A percentile compares a stretch with the other conserved stretches of the same genome.
phyloP scores from a whole-genome alignment of 805 yeast genomes.

The Metschnikowia gelsemii region DNA sequence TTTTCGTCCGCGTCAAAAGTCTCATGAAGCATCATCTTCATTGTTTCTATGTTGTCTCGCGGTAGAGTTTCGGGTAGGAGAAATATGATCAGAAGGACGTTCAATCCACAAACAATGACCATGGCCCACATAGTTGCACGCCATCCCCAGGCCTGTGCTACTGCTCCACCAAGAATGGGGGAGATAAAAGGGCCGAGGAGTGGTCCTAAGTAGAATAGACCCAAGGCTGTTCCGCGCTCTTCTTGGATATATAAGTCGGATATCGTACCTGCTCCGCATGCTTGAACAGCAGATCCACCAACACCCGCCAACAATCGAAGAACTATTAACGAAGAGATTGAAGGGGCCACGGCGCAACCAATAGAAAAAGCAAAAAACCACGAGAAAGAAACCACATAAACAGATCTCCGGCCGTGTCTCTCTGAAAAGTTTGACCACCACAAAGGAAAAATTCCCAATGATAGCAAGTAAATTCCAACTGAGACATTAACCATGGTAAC shows the following conservation, averaged over 20 bases:
- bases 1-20: constrained; percentile 7
- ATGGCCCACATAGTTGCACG: constrained; percentile 86
- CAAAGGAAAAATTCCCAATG: constrained; percentile 76
- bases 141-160: constrained; percentile 77
- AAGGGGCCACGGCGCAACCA: constrained; percentile 67
- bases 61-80: constrained; percentile 80
- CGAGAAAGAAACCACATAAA: constrained; percentile 66
- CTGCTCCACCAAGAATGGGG: constrained; percentile 76
- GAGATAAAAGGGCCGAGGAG: constrained; percentile 77
- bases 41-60: constrained; percentile 54
- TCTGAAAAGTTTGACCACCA: constrained; percentile 90
- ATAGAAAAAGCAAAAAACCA: constrained; percentile 65
- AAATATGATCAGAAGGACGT: constrained; percentile 49
- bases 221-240: constrained; percentile 77
- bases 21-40: constrained; percentile 10
- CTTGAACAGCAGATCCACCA: constrained; percentile 75
- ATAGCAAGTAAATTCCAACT: constrained; percentile 72
- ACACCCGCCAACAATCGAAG: constrained; percentile 76
- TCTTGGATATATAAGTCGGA: constrained; percentile 67
- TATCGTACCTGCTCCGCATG: constrained; percentile 88
- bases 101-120: constrained; percentile 62
- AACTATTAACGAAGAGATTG: constrained; percentile 60
- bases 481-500: constrained; percentile 67
- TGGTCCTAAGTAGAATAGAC: constrained; percentile 77
- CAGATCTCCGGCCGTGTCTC: constrained; percentile 67